Conservation (phyloP, 2,329 filamentous ascomycete species). For the Colletotrichum abscissum region DNA sequence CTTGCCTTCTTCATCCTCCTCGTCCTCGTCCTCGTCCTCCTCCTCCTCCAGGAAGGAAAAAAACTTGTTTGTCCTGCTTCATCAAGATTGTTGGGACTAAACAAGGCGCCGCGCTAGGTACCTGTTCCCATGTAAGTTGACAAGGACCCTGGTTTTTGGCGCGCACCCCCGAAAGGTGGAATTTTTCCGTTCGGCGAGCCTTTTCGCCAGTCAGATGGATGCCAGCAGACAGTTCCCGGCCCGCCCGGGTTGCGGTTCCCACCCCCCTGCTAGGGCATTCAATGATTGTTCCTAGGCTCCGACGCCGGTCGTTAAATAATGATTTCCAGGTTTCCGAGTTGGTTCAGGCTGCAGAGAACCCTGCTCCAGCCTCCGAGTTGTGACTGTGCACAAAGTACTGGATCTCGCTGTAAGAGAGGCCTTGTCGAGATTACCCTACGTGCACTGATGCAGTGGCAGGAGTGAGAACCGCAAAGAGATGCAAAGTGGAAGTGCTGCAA, state of each 20-base stretch:
- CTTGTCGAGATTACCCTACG: not conserved
- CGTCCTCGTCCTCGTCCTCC: not conserved
- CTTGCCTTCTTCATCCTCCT: not conserved
- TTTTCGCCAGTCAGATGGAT: not conserved
- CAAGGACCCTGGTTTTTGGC: not conserved
- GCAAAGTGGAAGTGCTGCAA: not conserved
- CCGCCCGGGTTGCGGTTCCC: constrained; percentile 7
- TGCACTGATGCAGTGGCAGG: not conserved
- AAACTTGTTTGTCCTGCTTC: constrained; percentile 19
- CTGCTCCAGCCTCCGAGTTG: not conserved
- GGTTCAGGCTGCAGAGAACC: not conserved
- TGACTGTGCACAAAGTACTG: not conserved
- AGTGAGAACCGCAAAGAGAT: not conserved
- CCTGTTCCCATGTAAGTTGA: not conserved
- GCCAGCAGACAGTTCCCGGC: constrained; percentile 28
- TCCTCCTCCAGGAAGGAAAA: not conserved
- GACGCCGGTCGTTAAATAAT: constrained; percentile 9
- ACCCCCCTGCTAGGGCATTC: constrained; percentile 12
- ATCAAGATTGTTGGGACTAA: constrained; percentile 13
- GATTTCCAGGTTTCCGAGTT: constrained; percentile 3
- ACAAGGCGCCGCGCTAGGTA: not conserved
- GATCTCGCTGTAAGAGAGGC: not conserved
- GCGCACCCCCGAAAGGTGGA: not conserved
- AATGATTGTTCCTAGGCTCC: constrained; percentile 17
- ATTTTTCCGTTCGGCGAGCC: constrained; percentile 9